Percentiles rank a stretch among this genome's conserved stretches.
Evolutionary conservation across 1,284 basidiomycete species (phyloP).

Genomic region (Ceratobasidium sp.): DNA sequence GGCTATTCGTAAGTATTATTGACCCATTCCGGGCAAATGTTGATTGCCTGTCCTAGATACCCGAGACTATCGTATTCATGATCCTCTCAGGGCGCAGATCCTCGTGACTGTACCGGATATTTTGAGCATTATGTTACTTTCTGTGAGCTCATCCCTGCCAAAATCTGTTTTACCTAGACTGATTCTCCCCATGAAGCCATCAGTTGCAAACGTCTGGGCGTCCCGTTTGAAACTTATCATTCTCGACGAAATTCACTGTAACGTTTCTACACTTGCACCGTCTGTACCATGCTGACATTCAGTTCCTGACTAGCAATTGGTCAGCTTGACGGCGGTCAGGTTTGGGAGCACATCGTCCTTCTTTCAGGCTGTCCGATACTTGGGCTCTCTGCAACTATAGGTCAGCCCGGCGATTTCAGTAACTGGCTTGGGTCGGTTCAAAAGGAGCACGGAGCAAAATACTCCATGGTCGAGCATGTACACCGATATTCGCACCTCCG

Average conservation of each 20-base stretch:
- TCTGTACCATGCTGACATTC: not conserved
- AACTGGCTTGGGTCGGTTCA: constrained; percentile 74
- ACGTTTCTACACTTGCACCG: not conserved
- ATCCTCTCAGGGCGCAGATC: constrained; percentile 76
- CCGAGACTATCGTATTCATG: constrained; percentile 72
- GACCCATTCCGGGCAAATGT: not conserved
- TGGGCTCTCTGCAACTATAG: constrained; percentile 78
- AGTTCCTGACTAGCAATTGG: constrained; percentile 65
- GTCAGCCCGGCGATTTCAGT: constrained; percentile 73
- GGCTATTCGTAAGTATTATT: constrained; percentile 63
- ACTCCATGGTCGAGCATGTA: constrained; percentile 71
- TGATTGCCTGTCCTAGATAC: constrained; percentile 60
- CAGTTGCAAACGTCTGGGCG: constrained; percentile 71
- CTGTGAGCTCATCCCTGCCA: constrained; percentile 51
- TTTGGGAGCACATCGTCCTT: constrained; percentile 78
- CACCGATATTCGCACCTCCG: constrained; percentile 79
- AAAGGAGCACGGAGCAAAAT: constrained; percentile 67
- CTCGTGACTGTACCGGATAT: constrained; percentile 79
- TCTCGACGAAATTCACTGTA: constrained; percentile 74
- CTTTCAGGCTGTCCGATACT: constrained; percentile 77
- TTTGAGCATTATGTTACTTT: constrained; percentile 74
- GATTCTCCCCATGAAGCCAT: constrained; percentile 56
- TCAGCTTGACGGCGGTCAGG: constrained; percentile 73
- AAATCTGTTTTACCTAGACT: not conserved
- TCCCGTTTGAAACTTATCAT: constrained; percentile 76